Percentiles rank a stretch among this genome's conserved stretches.
Evolutionary conservation across 2,329 filamentous ascomycete genomes (phyloP).

Genomic region (Fusarium sp.): DNA sequence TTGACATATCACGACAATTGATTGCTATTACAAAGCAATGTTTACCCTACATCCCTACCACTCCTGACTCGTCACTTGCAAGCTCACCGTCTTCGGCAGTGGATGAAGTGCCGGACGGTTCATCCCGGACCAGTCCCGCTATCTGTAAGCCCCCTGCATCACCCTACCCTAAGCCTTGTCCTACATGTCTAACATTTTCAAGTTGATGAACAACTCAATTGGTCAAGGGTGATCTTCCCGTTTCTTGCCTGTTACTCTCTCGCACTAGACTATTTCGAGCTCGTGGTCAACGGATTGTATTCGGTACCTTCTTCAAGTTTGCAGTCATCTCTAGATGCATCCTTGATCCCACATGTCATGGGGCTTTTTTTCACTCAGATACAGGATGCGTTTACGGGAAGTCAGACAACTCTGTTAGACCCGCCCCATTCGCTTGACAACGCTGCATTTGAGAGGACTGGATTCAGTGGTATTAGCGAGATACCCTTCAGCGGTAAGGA

Average conservation of each 20-base stretch:
- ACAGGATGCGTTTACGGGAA: neutral
- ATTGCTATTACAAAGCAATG: neutral
- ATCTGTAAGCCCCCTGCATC: neutral
- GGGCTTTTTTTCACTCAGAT: neutral
- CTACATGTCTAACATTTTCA: neutral
- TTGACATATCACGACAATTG: neutral
- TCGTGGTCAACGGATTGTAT: neutral
- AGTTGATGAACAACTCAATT: neutral
- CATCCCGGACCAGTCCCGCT: neutral
- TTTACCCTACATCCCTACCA: neutral
- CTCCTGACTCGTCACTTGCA: neutral
- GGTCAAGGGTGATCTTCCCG: neutral
- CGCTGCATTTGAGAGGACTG: too few relatives aligned
- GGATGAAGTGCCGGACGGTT: neutral
- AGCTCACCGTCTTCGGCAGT: neutral
- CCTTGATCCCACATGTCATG: neutral
- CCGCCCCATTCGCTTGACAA: neutral
- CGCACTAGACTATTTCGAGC: neutral
- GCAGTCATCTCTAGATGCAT: neutral
- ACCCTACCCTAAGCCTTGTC: neutral
- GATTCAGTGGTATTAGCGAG: neutral
- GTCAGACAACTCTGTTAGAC: neutral
- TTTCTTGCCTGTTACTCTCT: neutral
- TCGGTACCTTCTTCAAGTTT: too few relatives aligned
- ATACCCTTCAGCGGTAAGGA: fast-evolving